Evolutionary conservation across 257 asterid genomes (phyloP).

Genomic region (Solanum paucissectum): DNA sequence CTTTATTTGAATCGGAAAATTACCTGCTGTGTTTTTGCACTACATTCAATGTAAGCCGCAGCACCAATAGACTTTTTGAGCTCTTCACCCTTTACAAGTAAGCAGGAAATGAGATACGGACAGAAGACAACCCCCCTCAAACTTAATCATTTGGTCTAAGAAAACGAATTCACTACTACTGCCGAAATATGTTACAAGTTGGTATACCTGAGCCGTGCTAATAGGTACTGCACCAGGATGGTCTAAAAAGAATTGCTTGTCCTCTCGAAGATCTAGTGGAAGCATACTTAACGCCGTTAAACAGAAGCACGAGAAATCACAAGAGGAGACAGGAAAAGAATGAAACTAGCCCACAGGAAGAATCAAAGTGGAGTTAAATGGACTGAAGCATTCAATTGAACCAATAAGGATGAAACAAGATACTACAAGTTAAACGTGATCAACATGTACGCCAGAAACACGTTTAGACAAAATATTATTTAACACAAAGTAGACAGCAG

Average conservation of each 20-base stretch:
- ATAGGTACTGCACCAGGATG: slow-evolving; percentile 76
- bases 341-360: neutral
- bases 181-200: neutral
- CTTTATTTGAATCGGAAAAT: neutral
- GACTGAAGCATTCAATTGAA: neutral
- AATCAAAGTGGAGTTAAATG: neutral
- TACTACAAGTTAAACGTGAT: neutral
- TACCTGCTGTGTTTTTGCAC: slow-evolving; percentile 80
- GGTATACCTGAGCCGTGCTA: slow-evolving; percentile 42
- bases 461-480: neutral
- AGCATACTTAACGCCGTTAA: neutral
- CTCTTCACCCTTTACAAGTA: slow-evolving; percentile 62
- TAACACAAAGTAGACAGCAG: neutral
- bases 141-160: neutral
- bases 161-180: neutral
- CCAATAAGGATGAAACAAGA: neutral
- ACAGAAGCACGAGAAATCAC: neutral
- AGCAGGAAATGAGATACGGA: slow-evolving; percentile 1
- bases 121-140: neutral
- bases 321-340: neutral
- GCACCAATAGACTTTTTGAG: slow-evolving; percentile 73
- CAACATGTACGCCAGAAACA: neutral
- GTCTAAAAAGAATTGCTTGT: slow-evolving; percentile 50
- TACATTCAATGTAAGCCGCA: slow-evolving; percentile 68
- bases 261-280: slow-evolving; percentile 67